Evolutionary conservation across 768 basidiomycete species (phyloP).

Genomic region (Mycena amicta): DNA sequence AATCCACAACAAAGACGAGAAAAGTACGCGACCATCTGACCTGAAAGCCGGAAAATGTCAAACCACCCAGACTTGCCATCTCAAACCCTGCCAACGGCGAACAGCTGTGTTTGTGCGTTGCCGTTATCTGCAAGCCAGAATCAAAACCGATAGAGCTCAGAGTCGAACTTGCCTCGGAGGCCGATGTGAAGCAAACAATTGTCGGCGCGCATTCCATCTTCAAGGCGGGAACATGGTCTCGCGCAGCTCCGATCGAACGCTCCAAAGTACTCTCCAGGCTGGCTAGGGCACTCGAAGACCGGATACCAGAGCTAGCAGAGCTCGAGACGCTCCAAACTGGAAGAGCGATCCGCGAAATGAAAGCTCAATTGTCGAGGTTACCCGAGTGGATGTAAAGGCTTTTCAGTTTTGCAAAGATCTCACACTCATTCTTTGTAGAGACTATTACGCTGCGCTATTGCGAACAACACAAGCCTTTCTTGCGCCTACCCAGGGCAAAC

Average conservation of each 20-base stretch:
- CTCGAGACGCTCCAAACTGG: conserved; percentile 81
- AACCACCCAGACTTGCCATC: conserved; percentile 49
- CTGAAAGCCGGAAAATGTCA: not conserved
- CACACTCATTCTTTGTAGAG: conserved; percentile 41
- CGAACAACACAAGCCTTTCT: conserved; percentile 71
- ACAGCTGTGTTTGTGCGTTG: conserved; percentile 55
- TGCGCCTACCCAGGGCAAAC: conserved; percentile 76
- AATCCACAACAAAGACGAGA: conserved; percentile 19
- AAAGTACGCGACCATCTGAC: not conserved
- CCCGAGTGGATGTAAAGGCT: conserved; percentile 91
- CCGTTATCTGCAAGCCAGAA: not conserved
- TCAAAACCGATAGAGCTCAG: conserved; percentile 35
- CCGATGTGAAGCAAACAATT: conserved; percentile 56
- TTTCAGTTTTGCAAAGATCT: conserved; percentile 5
- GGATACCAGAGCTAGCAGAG: conserved; percentile 35
- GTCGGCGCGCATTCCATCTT: conserved; percentile 58
- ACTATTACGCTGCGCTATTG: conserved; percentile 76
- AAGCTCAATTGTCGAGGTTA: conserved; percentile 70
- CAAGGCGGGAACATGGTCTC: conserved; percentile 74
- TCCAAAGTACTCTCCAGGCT: conserved; percentile 67
- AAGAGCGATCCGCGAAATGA: conserved; percentile 83
- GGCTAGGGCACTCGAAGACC: conserved; percentile 57
- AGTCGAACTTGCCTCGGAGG: conserved; percentile 52
- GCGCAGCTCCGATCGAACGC: conserved; percentile 55
- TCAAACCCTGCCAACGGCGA: conserved; percentile 72